Evolutionary conservation across 2,329 filamentous ascomycete species (phyloP), one percentile per base, ranked within the genome.

Genomic region (Basipetospora chlamydospora): DNA sequence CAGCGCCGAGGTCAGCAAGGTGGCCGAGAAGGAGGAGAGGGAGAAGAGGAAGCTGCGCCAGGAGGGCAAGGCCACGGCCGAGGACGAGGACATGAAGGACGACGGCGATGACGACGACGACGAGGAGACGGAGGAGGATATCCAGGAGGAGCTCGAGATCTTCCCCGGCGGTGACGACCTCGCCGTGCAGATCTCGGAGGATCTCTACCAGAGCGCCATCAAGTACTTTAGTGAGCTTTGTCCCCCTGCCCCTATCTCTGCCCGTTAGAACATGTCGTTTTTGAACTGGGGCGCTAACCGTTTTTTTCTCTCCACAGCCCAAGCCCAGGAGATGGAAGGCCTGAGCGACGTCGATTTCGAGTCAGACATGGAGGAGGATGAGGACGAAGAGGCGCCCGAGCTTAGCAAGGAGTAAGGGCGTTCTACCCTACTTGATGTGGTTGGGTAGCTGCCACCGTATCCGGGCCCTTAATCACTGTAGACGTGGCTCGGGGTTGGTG

Each of bases 91-190:
- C 28, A 51, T 55, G 3, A 57, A 61, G 3, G 65, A 71, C 2
- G 64, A 69, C 5, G 60, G 73, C 1, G 67, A 73, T 11, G 37
- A 63, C 2, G 60, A 70, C 0, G 70, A 77, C 0, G 70, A 77
- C 0, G 67, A 81, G 0, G 72, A 77, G 0, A 70, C 77, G 0
- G 64, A 70, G 2, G 66, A 70, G 1, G 61, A 73, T 21, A 72
- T 78, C 43, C 70, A 79, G 46, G 70, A 77, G 42, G 74, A 77
- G 37, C 68, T 79, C 33, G 88, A 95, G 58, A 79, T 93, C 47
- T 94, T 90, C 66, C 80, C 82, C n/a, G 75, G 76, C 29, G 88
- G 83, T 16, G 85, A 92, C 46, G 80, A 87, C 42, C 58, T 96
- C 33, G 87, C 86, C 26, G 69, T 85, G 43, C 68, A 76, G 41